Evolutionary conservation across 257 asterid species (phyloP).

Genomic region (Cynanchum wilfordii): DNA sequence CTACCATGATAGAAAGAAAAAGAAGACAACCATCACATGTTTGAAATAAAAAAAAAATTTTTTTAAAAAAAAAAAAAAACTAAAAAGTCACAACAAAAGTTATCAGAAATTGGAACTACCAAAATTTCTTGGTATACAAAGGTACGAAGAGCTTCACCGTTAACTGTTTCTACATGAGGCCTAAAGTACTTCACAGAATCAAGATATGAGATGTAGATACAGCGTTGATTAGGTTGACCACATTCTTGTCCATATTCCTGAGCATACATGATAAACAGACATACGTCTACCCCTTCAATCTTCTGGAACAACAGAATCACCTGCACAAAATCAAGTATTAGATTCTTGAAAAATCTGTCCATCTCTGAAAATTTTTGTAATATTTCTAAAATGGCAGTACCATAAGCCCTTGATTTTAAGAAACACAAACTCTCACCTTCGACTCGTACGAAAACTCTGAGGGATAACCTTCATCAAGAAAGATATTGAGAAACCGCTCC

Average conservation of each 20-base stretch:
- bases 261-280: slow-evolving; percentile 69
- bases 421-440: slow-evolving; percentile 43
- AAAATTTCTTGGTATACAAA: slow-evolving; percentile 70
- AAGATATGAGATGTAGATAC: slow-evolving; percentile 66
- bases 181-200: slow-evolving; percentile 73
- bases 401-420: not conserved
- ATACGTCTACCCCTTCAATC: slow-evolving; percentile 67
- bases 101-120: slow-evolving; percentile 25
- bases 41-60: not conserved
- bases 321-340: slow-evolving; percentile 35
- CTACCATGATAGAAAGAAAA: slow-evolving; percentile 30
- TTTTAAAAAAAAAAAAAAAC: too few relatives aligned
- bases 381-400: too few relatives aligned
- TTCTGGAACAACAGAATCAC: slow-evolving; percentile 70
- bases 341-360: not conserved
- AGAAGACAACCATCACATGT: not conserved
- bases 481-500: slow-evolving; percentile 53
- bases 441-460: slow-evolving; percentile 62
- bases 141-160: slow-evolving; percentile 71
- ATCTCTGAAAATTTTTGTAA: too few relatives aligned
- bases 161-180: slow-evolving; percentile 49
- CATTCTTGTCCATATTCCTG: slow-evolving; percentile 82
- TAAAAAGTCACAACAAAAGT: slow-evolving; percentile 1
- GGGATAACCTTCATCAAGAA: slow-evolving; percentile 51
- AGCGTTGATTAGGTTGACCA: slow-evolving; percentile 57